A percentile compares a stretch with the other conserved stretches of the same genome.
Conservation (phyloP, 2,329 filamentous ascomycete species). For the Calonectria pteridis region DNA sequence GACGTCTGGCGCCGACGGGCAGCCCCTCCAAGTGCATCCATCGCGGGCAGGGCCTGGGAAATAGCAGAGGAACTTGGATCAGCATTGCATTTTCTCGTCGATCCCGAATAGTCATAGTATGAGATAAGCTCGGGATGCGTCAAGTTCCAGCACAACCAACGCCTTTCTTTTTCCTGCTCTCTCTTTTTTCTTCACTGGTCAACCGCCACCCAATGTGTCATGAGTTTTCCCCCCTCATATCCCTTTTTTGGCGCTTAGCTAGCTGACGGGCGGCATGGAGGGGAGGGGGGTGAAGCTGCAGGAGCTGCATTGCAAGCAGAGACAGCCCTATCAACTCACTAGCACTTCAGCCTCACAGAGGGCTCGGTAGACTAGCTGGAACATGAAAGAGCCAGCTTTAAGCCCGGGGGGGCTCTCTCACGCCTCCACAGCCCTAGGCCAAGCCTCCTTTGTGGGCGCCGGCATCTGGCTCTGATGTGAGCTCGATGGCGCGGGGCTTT, state of each 20-base stretch:
- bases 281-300: background rate
- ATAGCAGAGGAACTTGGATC: constrained; percentile 5
- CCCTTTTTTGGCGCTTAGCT: background rate
- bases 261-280: background rate
- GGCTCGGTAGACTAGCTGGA: background rate
- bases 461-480: background rate
- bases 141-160: background rate
- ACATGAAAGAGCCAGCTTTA: constrained; percentile 6
- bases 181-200: background rate
- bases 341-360: background rate
- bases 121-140: background rate
- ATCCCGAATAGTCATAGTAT: background rate
- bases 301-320: background rate
- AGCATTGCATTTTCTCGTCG: background rate
- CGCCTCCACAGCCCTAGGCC: background rate
- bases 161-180: background rate
- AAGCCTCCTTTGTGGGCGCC: constrained; percentile 8
- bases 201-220: background rate
- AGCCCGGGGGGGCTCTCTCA: constrained; percentile 13
- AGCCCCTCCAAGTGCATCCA: background rate
- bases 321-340: background rate
- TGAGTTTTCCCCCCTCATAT: background rate
- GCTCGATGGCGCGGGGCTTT: constrained; percentile 12
- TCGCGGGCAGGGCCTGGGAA: background rate
- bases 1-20: background rate